A percentile compares a stretch with the other conserved stretches of the same genome.
Conservation (phyloP, 2,329 filamentous ascomycete species). For the Fusarium sp. region DNA sequence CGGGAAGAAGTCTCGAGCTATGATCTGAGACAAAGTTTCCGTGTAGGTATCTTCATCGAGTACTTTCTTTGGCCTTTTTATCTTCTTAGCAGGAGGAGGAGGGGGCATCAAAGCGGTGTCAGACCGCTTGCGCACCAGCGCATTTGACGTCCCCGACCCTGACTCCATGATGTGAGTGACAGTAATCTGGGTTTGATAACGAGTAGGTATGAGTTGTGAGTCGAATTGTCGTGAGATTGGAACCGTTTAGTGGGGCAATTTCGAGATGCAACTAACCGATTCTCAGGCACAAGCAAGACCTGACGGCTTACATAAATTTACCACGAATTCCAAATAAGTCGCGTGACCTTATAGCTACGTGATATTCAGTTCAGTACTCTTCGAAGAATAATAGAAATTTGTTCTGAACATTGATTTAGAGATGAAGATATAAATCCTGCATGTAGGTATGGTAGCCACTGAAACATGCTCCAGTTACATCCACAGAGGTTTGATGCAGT, state of each 20-base stretch:
- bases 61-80: constrained; percentile 88
- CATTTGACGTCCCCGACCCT: constrained; percentile 57
- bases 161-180: constrained; percentile 51
- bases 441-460: background rate
- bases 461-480: background rate
- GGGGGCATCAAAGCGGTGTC: constrained; percentile 84
- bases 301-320: background rate
- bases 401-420: background rate
- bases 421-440: background rate
- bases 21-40: constrained; percentile 89
- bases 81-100: constrained; percentile 84
- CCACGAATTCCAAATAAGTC: background rate
- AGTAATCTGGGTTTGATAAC: background rate
- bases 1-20: constrained; percentile 96
- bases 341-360: background rate
- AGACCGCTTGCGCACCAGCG: constrained; percentile 76
- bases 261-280: constrained; percentile 43
- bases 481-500: background rate
- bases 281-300: background rate
- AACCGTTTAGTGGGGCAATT: constrained; percentile 20
- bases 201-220: background rate
- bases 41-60: constrained; percentile 96
- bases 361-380: background rate
- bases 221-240: background rate
- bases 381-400: background rate